Percentiles rank a stretch among this genome's conserved stretches.
Conservation (phyloP, 1,139 yeast genomes). For the Kodamaea ohmeri region DNA sequence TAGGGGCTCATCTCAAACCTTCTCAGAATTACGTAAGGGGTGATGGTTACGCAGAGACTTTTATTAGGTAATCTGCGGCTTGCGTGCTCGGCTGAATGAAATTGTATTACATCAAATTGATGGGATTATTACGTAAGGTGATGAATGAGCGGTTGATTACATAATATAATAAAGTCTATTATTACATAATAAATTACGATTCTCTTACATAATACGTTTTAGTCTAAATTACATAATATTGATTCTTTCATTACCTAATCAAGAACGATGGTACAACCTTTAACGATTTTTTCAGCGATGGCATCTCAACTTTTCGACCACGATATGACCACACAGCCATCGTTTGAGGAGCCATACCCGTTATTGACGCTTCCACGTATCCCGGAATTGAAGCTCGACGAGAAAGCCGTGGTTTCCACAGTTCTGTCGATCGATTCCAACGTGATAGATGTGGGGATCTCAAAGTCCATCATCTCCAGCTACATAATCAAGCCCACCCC, state of each 20-base stretch:
- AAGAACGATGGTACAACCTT: no score
- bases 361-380: slow-evolving; percentile 42
- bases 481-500: slow-evolving; percentile 80
- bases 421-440: slow-evolving; percentile 25
- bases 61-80: no score
- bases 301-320: slow-evolving; percentile 12
- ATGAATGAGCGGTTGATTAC: no score
- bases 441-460: slow-evolving; percentile 59
- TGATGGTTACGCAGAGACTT: no score
- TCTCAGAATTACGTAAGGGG: no score
- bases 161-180: no score
- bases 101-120: no score
- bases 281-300: slow-evolving; percentile 13
- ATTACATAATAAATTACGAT: background rate
- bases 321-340: slow-evolving; percentile 17
- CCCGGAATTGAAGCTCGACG: slow-evolving; percentile 31
- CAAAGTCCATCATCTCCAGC: slow-evolving; percentile 73
- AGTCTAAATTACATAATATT: background rate
- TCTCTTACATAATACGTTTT: background rate
- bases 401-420: slow-evolving; percentile 33
- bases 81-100: no score
- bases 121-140: no score
- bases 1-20: no score
- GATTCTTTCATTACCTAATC: background rate
- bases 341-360: slow-evolving; percentile 38